Base-by-base conservation (phyloP, 345 rosid genomes). In the Carallia pectinifolia region DNA sequence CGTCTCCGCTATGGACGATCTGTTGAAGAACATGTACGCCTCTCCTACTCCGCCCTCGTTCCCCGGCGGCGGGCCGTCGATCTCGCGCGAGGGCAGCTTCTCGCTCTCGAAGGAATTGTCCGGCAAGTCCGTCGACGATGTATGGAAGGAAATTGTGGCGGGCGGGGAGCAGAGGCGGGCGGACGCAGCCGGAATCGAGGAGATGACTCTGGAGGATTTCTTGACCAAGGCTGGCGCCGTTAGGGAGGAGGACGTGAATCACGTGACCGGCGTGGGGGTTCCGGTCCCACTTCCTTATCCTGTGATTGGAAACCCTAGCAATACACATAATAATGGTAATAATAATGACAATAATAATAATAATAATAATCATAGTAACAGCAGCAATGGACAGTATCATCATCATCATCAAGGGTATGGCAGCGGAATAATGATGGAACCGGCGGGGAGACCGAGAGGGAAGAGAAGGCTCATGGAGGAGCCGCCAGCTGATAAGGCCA, bases 401-500 rank as follows among this genome's bases (percentile, higher is more conserved):
- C 62, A 53, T 56, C 29, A 56, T 10, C 29, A 56, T 10, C 60
- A 56, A 44, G 50, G 50, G 12, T 44, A 12, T 44, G 50, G 50
- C 50, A 44, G 12, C 50, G 50, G 50, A 44, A 44, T 44, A 4
- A 15, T 15, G 17, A 12, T 60, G 81, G 74, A 6, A 70, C 56
- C 68, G 61, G 76, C 78, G 30, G 73, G 66, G 19, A 50, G 39
- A 36, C 86, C 80, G 36, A 81, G 89, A 72, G 85, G 87, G 60
- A 87, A 87, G 68, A 77, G 89, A 31, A 83, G 87, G 62, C 77
- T 79, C 1, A 74, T 77, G 47, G 85, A 82, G 71, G 86, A 80
- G 61, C 81, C 87, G 34, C 87, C 85, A 18, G 66, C 83, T 50
- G 91, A 87, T 77, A 87, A 85, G 75, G 91, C 91, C n/a, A 83